Evolutionary conservation across 805 yeast genomes (phyloP).

Genomic region (Teunomyces funiuensis): DNA sequence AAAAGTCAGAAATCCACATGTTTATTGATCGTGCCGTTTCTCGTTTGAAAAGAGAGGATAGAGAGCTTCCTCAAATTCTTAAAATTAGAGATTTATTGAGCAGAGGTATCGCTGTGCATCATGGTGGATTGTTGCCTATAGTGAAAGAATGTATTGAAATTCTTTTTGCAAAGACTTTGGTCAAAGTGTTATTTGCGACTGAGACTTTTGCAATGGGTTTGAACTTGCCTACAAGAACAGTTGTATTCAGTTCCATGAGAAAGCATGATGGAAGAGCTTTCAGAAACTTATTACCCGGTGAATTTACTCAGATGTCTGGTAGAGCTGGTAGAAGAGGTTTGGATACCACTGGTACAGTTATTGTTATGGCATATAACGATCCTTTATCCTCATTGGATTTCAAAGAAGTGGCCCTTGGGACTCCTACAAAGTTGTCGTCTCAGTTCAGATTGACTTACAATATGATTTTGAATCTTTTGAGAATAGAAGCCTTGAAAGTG

Average conservation of each 20-base stretch:
- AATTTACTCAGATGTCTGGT: conserved; percentile 98
- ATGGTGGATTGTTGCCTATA: conserved; percentile 90
- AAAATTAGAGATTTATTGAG: conserved; percentile 78
- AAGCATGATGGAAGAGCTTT: conserved; percentile 89
- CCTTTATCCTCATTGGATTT: conserved; percentile 60
- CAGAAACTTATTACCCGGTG: conserved; percentile 88
- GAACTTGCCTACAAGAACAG: conserved; percentile 94
- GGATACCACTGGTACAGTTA: conserved; percentile 91
- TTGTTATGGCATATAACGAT: conserved; percentile 78
- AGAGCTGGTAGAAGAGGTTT: conserved; percentile 98
- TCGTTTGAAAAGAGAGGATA: conserved; percentile 81
- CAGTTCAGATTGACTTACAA: conserved; percentile 94
- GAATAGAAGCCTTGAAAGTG: conserved; percentile 94
- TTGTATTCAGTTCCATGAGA: conserved; percentile 78
- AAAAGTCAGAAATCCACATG: conserved; percentile 89
- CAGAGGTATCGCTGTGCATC: conserved; percentile 94
- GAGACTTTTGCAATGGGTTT: conserved; percentile 99
- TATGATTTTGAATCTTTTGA: conserved; percentile 86
- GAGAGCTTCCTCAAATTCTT: conserved; percentile 88
- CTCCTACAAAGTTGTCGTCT: conserved; percentile 84
- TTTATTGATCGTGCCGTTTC: conserved; percentile 87
- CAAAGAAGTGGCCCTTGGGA: conserved; percentile 81
- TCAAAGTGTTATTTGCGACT: conserved; percentile 92
- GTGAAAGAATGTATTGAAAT: conserved; percentile 94
- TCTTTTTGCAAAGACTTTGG: conserved; percentile 78